Evolutionary conservation across 257 asterid genomes (phyloP), one percentile per base, ranked within the genome.

Genomic region (Ajuga chamaepitys): DNA sequence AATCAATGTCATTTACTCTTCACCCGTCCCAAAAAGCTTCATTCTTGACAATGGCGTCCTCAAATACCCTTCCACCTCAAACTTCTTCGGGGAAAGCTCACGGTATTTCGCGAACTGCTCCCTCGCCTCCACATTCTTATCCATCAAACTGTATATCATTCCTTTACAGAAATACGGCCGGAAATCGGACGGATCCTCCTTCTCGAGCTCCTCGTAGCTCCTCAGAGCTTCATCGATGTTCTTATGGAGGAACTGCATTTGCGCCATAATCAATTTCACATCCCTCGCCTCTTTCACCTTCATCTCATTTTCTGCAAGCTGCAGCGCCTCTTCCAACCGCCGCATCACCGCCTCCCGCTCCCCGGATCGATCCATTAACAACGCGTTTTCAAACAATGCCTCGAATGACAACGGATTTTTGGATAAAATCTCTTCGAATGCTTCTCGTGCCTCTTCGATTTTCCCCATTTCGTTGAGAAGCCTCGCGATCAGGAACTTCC

Each of bases 151-250:
- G 64, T 62, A 88, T 13, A 91, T 85, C 95, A 88, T 78, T 50
- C 98, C 98, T 84, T 84, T 92, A 48, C 97, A 92, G 50, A 92
- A 92, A 66, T 82, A 87, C 0, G 98, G 95, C 72, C 97, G 80
- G 60, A 88, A 92, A 83, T 92, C 97, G 21, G 84, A 76, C 0
- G 95, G 91, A 58, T 86, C 97, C 75, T 92, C 97, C 52, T 61
- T 80, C 45, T 58, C 81, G 13, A 92, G 87, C 74, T 78, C 89
- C 2, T 89, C 98, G n/a, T 82, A 91, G 51, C 81, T 88, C 74
- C 37, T 70, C 79, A 91, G 68, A 1, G 98, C 98, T 58, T 82
- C 96, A 37, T 87, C 98, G 42, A 87, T 86, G 47, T 85, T 82
- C 88, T 83, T 87, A 64, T 82, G 97, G 73, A 92, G 82, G 74